Evolutionary conservation across 1,284 basidiomycete species (phyloP), one percentile per base, ranked within the genome.

Genomic region (Apiotrichum gracile): DNA sequence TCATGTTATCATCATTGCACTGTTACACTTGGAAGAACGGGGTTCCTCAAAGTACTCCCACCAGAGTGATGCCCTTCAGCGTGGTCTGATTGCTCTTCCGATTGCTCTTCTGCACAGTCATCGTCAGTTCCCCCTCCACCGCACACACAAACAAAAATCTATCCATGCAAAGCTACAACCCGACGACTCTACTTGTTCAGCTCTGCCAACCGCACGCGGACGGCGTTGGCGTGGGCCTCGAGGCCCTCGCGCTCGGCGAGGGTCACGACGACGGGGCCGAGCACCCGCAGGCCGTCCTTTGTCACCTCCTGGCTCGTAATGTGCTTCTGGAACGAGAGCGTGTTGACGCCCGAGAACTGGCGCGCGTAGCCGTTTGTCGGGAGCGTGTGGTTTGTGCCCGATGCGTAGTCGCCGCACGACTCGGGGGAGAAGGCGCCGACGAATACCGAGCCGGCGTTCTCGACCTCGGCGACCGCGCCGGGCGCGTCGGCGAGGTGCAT

Each of bases 341-440:
- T 97, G 76, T 96, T 97, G 63, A 99, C 96, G 17, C 96, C 96
- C 61, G 90, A 93, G 78, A 96, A 98, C 72, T 97, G 93, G 52
- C 91, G 86, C 16, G 96, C 96, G 69, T 93, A 97, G 21, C 92
- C 93, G 66, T 91, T 92, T 5, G 89, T 94, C 25, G 91, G 91
- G 31, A 93, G 80, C 0, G 94, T 97, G 79, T 99, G 96, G 76
- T 99, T 99, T 10, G 96, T 98, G 22, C 96, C 96, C 0, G 90
- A 93, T 4, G 96, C 96, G 67, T 98, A 98, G 74, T 99, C 96
- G 33, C 96, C 96, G 72, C 92, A 97, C 64, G 14, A 70, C 79
- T 51, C 96, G 3, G 96, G 93, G 2, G 91, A 88, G 73, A 84
- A 96, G 7, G 88, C 81, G 4, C 96, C 96, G 35, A 99, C 88